Evolutionary conservation across 352 stramenopile genomes (phyloP), one percentile per base, ranked within the genome.

Genomic region (Blastocystis sp.): DNA sequence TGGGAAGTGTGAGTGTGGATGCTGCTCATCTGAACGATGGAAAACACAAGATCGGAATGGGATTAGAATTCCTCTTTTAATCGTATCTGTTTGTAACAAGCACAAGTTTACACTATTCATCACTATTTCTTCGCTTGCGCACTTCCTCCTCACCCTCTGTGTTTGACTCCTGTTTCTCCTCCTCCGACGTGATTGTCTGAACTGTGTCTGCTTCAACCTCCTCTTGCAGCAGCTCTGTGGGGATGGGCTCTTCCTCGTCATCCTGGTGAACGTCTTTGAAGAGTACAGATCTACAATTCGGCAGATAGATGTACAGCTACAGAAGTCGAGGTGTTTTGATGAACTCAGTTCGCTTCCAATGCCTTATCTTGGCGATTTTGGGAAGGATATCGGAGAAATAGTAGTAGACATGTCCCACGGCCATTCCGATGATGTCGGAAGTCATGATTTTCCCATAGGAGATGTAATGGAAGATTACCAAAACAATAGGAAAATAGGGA

Each of bases 361-460:
- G 37, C 15, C 77, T 43, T 6, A 69, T 45, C 45, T 88, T 88
- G 18, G 77, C 77, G 43, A 88, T 77, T 29, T 88, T 88, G 8
- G 77, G 77, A 77, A 88, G 77, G 66, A 88, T 56, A 43, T 88
- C 77, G 4, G 77, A 77, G 3, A 88, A 29, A n/a, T 88, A 88
- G 66, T 88, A 88, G 55, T 88, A 88, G 23, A 88, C 53, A 43
- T 88, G 77, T n/a, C 77, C 77, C 8, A 29, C 43, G 20, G 76
- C 34, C 39, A 88, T 76, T 29, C 77, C 77, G 8, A 88, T 43
- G 47, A 88, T 37, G 39, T 88, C 77, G 3, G 77, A 77, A 43
- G 61, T 53, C 55, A 77, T 23, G 18, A 88, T 23, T 13, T 37
- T 70, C 1, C 66, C 77, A 29, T 88, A 79, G 26, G 77, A 66